Percentiles rank a stretch among this genome's conserved stretches.
phyloP scores from a whole-genome alignment of 345 rosid genomes.

The Populus deltoides region DNA sequence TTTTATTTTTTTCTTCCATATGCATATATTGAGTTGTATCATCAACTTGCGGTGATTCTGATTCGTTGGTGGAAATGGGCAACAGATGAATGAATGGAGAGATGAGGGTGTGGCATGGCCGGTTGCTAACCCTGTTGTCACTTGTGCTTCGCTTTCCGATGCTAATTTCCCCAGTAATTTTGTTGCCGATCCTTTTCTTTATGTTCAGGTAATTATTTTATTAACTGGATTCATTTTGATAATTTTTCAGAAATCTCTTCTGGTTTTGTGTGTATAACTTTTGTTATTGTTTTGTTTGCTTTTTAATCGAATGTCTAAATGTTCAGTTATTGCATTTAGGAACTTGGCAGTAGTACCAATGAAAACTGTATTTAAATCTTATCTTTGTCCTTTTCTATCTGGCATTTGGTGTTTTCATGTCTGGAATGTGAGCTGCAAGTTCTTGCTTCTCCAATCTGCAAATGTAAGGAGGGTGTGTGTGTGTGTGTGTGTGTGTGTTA shows the following conservation, averaged over 20 bases:
- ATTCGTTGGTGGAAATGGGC: conserved; percentile 16
- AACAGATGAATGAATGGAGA: conserved; percentile 69
- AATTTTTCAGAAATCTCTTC: neutral
- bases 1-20: neutral
- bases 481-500: too few species aligned
- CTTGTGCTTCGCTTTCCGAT: conserved; percentile 76
- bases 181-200: conserved; percentile 92
- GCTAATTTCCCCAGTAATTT: conserved; percentile 86
- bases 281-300: neutral
- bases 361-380: neutral
- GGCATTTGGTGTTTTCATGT: neutral
- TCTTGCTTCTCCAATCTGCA: neutral
- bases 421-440: neutral
- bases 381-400: neutral
- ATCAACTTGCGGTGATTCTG: neutral
- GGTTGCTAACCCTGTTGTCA: conserved; percentile 86
- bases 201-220: conserved; percentile 54
- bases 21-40: neutral
- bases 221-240: neutral
- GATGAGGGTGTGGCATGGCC: conserved; percentile 87
- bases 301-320: neutral
- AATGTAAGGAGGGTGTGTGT: too few species aligned
- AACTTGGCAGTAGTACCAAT: neutral
- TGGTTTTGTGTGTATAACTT: neutral
- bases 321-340: neutral